These are phyloP conservation scores for Erodium chrysanthum DNA, from an alignment of 441 rosid genomes.

Conservation along the genomic window DNA sequence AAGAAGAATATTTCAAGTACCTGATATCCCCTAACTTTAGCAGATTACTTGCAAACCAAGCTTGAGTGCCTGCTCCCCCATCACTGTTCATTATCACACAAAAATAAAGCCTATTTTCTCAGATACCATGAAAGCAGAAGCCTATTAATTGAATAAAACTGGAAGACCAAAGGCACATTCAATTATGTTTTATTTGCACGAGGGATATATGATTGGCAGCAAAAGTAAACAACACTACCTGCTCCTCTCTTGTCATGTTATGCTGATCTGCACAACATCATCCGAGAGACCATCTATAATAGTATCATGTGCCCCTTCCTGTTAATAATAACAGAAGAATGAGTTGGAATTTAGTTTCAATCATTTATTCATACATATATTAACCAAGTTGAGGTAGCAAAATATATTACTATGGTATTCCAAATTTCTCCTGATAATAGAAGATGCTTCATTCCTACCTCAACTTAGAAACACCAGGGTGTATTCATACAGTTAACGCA, in stretches of 20 bases:
- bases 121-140: neutral
- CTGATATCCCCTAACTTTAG: slow-evolving; percentile 22
- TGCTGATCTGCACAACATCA: slow-evolving; percentile 72
- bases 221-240: slow-evolving; percentile 33
- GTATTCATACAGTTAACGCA: neutral
- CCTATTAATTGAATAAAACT: neutral
- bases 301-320: slow-evolving; percentile 87
- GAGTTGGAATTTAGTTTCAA: too few relatives aligned
- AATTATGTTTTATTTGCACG: neutral
- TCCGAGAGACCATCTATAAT: slow-evolving; percentile 89
- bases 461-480: neutral
- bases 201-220: neutral
- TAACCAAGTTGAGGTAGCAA: neutral
- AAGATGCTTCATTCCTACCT: too few relatives aligned
- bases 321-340: slow-evolving; percentile 18
- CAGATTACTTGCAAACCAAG: slow-evolving; percentile 22
- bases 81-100: neutral
- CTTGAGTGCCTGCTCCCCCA: slow-evolving; percentile 21
- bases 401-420: too few relatives aligned
- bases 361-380: neutral
- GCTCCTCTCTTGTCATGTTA: slow-evolving; percentile 58
- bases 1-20: neutral
- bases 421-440: too few relatives aligned
- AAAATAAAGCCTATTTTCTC: neutral
- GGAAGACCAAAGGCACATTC: neutral